Evolutionary conservation across 2,329 filamentous ascomycete genomes (phyloP).

Genomic region (Neocucurbitaria cava): DNA sequence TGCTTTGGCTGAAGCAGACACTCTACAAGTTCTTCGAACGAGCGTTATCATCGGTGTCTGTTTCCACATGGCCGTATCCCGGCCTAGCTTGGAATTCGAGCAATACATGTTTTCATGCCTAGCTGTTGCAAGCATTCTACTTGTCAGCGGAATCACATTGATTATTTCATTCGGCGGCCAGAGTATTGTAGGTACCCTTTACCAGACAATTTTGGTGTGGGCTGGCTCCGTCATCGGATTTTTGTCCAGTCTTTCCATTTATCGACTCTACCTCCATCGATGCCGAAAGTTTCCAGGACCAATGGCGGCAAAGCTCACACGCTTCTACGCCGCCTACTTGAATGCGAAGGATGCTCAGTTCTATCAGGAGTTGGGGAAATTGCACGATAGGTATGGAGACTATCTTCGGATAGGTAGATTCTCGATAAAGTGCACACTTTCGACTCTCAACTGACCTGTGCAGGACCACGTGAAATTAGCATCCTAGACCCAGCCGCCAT

Average conservation of each 20-base stretch:
- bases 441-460: neutral
- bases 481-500: constrained; percentile 28
- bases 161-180: neutral
- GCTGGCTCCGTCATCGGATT: constrained; percentile 20
- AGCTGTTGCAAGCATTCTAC: neutral
- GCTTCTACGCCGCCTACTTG: constrained; percentile 36
- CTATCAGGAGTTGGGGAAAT: constrained; percentile 32
- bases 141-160: neutral
- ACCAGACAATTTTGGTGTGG: neutral
- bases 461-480: constrained; percentile 33
- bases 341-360: constrained; percentile 37
- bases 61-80: neutral
- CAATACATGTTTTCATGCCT: neutral
- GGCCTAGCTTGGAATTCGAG: neutral
- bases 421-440: neutral
- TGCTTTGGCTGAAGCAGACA: neutral
- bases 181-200: neutral
- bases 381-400: constrained; percentile 44
- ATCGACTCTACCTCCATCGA: constrained; percentile 36
- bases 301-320: constrained; percentile 28
- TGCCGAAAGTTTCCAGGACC: constrained; percentile 34
- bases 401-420: constrained; percentile 43
- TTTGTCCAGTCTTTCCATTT: constrained; percentile 28
- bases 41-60: neutral
- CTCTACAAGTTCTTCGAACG: neutral